Base-by-base conservation (phyloP, 495 filamentous ascomycete genomes). In the Halenospora varia region DNA sequence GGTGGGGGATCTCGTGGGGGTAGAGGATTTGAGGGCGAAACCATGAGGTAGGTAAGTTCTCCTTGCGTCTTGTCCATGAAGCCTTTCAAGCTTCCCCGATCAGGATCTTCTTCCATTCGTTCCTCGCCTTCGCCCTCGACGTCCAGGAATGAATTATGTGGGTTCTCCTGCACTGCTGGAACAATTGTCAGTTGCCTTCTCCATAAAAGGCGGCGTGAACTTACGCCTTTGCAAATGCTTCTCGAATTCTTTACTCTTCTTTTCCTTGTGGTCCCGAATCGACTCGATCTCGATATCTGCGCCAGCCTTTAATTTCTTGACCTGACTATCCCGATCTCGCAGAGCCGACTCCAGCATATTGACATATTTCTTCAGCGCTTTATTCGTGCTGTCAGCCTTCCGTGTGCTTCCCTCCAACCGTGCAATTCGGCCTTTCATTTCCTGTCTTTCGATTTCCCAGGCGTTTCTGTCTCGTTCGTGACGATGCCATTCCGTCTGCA, bases 391-490 rank as follows among this genome's bases (percentile, higher is more conserved):
- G 72, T 95, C 95, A 48, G 87, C 85, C 50, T 89, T 89, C 48
- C 92, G 79, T 19, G 87, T 80, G 51, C 95, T 90, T 54, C 94
- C 94, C 68, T 98, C 94, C 60, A 97, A 79, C 66, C 88, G 86
- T n/a, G 92, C 94, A 73, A 98, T 97, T 70, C 93, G 86, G 60
- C 89, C 91, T 74, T 96, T 97, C 94, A 98, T 98, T 77, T 97
- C 94, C 58, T 95, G 94, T 67, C 90, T 85, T 74, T 98, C 94
- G 68, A 98, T 98, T 67, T 97, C 94, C 94, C 94, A 99, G 19
- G 90, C 88, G 71, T 99, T 99, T 64, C 95, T 87, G 65, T 96
- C 95, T 73, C 94, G 89, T 71, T 99, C 94, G 67, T 97, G 93
- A 61, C 90, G 86, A 71, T 99, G 95, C 94, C 94, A 97, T 82